Percentiles rank a stretch among this genome's conserved stretches.
phyloP scores from a whole-genome alignment of 2,329 filamentous ascomycete genomes.

The Talaromyces sp. region DNA sequence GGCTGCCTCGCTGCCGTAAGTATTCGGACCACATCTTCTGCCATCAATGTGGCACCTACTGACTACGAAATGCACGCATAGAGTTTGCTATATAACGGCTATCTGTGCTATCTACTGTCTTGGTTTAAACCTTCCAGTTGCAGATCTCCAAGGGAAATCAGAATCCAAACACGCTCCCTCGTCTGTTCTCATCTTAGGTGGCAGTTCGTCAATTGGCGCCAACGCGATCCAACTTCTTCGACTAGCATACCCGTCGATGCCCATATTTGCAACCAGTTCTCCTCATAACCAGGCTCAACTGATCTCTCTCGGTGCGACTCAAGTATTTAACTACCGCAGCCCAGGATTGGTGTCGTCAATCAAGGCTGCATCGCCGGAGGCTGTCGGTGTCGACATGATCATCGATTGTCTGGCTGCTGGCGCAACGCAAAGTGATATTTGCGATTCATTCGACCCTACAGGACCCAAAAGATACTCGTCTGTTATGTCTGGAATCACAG shows the following conservation, averaged over 20 bases:
- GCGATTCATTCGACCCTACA: constrained; percentile 19
- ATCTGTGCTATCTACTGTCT: constrained; percentile 2
- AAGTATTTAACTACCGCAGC: constrained; percentile 5
- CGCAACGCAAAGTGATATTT: constrained; percentile 17
- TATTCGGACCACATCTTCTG: not conserved
- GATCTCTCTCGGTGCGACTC: constrained; percentile 1
- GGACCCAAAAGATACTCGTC: constrained; percentile 27
- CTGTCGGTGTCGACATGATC: constrained; percentile 26
- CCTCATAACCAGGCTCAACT: constrained; percentile 2
- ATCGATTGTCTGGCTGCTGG: constrained; percentile 29
- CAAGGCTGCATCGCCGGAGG: constrained; percentile 8
- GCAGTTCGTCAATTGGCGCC: constrained; percentile 30
- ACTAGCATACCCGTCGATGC: constrained; percentile 23
- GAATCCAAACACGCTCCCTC: constrained; percentile 16
- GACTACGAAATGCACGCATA: not conserved
- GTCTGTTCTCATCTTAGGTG: constrained; percentile 34
- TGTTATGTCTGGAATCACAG: constrained; percentile 23
- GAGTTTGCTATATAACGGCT: constrained; percentile 8
- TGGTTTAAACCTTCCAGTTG: constrained; percentile 2
- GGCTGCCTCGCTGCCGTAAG: constrained; percentile 19
- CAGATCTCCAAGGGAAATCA: not conserved
- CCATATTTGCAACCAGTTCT: constrained; percentile 32
- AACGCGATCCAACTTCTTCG: constrained; percentile 34
- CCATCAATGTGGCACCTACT: not conserved
- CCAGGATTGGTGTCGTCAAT: constrained; percentile 1